A percentile compares a stretch with the other conserved stretches of the same genome.
phyloP scores from a whole-genome alignment of 345 rosid genomes.

The Hevea brasiliensis region DNA sequence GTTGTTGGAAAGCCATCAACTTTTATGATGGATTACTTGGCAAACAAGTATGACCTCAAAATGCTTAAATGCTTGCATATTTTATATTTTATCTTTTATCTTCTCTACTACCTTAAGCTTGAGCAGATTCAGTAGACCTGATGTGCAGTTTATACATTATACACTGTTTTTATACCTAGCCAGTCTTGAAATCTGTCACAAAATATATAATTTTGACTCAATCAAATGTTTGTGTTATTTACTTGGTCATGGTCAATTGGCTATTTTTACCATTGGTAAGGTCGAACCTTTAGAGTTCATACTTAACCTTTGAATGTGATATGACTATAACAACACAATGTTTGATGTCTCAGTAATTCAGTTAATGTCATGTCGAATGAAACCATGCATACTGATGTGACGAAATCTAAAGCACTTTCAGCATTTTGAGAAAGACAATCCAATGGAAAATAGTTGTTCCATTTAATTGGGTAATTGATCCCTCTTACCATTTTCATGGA shows the following conservation, averaged over 20 bases:
- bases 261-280: background rate
- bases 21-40: conserved; percentile 53
- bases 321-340: background rate
- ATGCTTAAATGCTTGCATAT: background rate
- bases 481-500: background rate
- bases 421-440: background rate
- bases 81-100: background rate
- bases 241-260: background rate
- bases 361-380: background rate
- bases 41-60: conserved; percentile 58
- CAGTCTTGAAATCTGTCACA: background rate
- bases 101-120: background rate
- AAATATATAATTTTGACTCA: background rate
- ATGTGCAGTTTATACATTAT: background rate
- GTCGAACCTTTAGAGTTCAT: background rate
- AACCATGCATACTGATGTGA: background rate
- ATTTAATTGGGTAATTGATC: background rate
- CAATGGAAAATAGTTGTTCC: background rate
- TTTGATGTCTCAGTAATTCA: background rate
- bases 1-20: conserved; percentile 40
- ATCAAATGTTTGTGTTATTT: background rate
- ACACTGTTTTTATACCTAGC: too few species aligned
- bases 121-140: background rate
- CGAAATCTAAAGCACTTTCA: background rate
- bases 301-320: too few species aligned